Percentiles rank a stretch among this genome's conserved stretches.
Conservation (phyloP, 139 green algal species). For the Chlamydomonas asymmetrica region DNA sequence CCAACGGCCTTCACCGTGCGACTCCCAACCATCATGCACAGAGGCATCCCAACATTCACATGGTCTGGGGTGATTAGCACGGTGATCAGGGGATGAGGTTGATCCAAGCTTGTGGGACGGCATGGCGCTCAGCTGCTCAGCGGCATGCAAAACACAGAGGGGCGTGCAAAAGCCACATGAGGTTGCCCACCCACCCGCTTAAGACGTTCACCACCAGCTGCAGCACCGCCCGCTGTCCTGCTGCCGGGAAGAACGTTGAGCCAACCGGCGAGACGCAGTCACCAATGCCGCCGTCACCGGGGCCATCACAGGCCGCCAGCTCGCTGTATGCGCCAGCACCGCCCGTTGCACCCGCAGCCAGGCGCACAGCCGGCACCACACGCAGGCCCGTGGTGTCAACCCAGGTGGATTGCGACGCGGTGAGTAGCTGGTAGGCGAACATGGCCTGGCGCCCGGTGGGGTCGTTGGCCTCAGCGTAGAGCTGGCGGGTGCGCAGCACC, state of each 20-base stretch:
- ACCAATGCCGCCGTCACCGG: conserved; percentile 16
- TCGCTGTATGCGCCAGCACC: neutral
- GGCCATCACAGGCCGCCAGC: conserved; percentile 1
- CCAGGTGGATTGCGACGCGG: conserved; percentile 18
- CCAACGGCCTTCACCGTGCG: too few relatives aligned
- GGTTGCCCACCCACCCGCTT: conserved; percentile 34
- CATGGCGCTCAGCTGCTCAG: too few relatives aligned
- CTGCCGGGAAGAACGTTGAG: conserved; percentile 22
- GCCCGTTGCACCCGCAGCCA: neutral
- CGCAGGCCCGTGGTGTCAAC: conserved; percentile 21
- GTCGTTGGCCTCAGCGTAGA: conserved; percentile 31
- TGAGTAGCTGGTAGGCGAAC: conserved; percentile 40
- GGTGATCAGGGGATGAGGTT: too few relatives aligned
- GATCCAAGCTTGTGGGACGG: too few relatives aligned
- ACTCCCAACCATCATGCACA: too few relatives aligned
- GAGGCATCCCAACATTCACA: too few relatives aligned
- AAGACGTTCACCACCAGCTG: conserved; percentile 25
- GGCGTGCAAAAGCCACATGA: too few relatives aligned
- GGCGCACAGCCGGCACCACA: conserved; percentile 3
- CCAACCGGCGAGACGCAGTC: conserved; percentile 24
- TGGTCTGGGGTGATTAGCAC: too few relatives aligned
- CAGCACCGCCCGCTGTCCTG: neutral
- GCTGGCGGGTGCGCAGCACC: conserved; percentile 21
- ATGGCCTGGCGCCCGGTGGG: neutral
- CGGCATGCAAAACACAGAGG: too few relatives aligned